Base-by-base conservation (phyloP, 2,329 filamentous ascomycete genomes). In the Nemania sp. region DNA sequence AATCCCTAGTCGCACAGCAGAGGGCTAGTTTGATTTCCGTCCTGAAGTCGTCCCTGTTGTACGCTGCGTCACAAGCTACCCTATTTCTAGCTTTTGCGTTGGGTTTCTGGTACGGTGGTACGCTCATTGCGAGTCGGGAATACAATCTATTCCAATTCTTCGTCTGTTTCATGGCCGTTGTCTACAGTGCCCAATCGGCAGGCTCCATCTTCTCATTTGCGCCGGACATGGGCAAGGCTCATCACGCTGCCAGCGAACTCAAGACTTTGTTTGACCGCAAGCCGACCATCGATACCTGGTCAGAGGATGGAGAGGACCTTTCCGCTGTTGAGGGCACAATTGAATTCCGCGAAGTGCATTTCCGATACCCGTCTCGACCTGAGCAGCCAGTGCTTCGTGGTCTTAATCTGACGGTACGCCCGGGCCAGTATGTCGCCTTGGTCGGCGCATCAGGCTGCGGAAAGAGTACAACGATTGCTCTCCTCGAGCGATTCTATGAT, bases 391-490 rank as follows among this genome's bases (percentile, higher is more conserved):
- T 98, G 0, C 89, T 98, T 2, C 91, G 93, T 29, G 95, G 94
- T 0, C 84, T 98, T 11, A 90, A 95, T 79, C 84, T 95, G 6
- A 84, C 82, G 15, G 88, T 95, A 49, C 88, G 89, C 29, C 92
- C 92, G 0, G 93, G 93, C 3, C 92, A 95, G 77, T 96, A 95
- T 74, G 87, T 95, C 7, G 96, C 95, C 0, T 87, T 98, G 2
- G 96, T 98, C 8, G 96, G 96, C n/a, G 92, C 95, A 0, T 96
- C 92, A 53, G 95, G 96, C 2, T 97, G 94, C 76, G 96, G 96
- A 66, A 98, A 99, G 83, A 93, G 90, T 57, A 98, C 96, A 0
- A 97, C 94, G 0, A 97, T 98, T 77, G 92, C 93, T 3, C 86
- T 98, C 3, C 84, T 98, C 35, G 95, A 98, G 79, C 92, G 96